Evolutionary conservation across 2,329 filamentous ascomycete species (phyloP).

Genomic region (Rutstroemia sydowiana): DNA sequence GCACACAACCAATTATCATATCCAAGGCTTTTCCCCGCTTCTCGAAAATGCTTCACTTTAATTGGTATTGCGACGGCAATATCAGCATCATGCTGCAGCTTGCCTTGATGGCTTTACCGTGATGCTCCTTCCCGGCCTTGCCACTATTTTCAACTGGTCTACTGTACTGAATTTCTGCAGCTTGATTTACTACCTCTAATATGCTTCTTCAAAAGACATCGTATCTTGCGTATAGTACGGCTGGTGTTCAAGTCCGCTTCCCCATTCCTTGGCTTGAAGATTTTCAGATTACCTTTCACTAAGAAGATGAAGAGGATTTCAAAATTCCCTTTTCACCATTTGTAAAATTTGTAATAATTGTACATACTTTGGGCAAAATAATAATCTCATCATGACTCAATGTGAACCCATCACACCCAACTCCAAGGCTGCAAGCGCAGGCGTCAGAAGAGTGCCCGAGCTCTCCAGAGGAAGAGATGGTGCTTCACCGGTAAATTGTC

Average conservation of each 20-base stretch:
- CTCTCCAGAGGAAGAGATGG: neutral
- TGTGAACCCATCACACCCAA: neutral
- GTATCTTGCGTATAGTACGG: no score
- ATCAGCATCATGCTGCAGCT: slow-evolving; percentile 20
- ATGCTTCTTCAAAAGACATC: no score
- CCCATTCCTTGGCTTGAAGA: no score
- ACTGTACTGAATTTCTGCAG: slow-evolving; percentile 2
- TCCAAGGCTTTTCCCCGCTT: slow-evolving; percentile 18
- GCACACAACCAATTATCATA: slow-evolving; percentile 22
- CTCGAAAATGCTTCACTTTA: slow-evolving; percentile 9
- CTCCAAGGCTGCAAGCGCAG: neutral
- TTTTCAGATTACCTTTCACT: no score
- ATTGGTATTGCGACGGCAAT: slow-evolving; percentile 21
- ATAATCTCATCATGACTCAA: neutral
- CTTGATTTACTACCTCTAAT: neutral
- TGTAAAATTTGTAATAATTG: no score
- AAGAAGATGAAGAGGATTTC: no score
- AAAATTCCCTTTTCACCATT: no score
- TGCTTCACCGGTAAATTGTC: neutral
- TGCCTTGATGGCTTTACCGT: neutral
- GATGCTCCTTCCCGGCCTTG: slow-evolving; percentile 6
- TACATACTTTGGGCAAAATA: no score
- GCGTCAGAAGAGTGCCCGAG: neutral
- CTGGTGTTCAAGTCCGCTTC: no score
- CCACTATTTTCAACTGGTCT: neutral